Evolutionary conservation across 2,329 filamentous ascomycete genomes (phyloP).

Genomic region (Blastomyces silverae): DNA sequence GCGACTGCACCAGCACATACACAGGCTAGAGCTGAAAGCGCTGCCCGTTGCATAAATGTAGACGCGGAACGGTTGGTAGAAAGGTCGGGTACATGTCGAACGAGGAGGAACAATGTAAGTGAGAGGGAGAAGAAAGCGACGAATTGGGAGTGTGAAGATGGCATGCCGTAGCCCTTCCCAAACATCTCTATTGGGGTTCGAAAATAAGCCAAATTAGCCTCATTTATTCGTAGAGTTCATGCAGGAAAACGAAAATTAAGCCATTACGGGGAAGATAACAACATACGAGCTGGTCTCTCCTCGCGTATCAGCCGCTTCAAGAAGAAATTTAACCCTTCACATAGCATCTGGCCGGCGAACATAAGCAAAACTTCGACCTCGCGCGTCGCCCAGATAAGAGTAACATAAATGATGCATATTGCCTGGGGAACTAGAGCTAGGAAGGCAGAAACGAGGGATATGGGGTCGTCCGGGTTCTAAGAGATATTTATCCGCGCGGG

Average conservation of each 20-base stretch:
- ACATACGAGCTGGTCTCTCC: slow-evolving; percentile 71
- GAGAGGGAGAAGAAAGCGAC: slow-evolving; percentile 85
- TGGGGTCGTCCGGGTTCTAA: slow-evolving; percentile 74
- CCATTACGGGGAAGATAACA: neutral
- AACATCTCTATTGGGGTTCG: slow-evolving; percentile 36
- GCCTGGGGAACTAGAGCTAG: slow-evolving; percentile 90
- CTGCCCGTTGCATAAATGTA: slow-evolving; percentile 50
- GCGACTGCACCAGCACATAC: slow-evolving; percentile 63
- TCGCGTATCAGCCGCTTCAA: slow-evolving; percentile 90
- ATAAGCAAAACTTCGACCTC: slow-evolving; percentile 84
- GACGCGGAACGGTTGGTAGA: slow-evolving; percentile 32
- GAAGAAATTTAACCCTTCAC: slow-evolving; percentile 82
- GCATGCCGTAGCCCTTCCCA: slow-evolving; percentile 96
- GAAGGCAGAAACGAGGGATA: slow-evolving; percentile 87
- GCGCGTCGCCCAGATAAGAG: slow-evolving; percentile 82
- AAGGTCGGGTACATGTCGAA: slow-evolving; percentile 61
- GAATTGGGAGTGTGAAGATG: slow-evolving; percentile 90
- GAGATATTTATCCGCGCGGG: slow-evolving; percentile 13
- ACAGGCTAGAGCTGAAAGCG: slow-evolving; percentile 53
- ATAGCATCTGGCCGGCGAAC: slow-evolving; percentile 84
- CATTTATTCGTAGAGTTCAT: too few species aligned
- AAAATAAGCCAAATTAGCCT: slow-evolving; percentile 1
- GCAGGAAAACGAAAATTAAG: too few species aligned
- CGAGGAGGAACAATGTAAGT: slow-evolving; percentile 73
- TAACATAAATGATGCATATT: slow-evolving; percentile 81